Evolutionary conservation across 163 green algal species (phyloP), one percentile per base, ranked within the genome.

Genomic region (Botryococcus braunii): DNA sequence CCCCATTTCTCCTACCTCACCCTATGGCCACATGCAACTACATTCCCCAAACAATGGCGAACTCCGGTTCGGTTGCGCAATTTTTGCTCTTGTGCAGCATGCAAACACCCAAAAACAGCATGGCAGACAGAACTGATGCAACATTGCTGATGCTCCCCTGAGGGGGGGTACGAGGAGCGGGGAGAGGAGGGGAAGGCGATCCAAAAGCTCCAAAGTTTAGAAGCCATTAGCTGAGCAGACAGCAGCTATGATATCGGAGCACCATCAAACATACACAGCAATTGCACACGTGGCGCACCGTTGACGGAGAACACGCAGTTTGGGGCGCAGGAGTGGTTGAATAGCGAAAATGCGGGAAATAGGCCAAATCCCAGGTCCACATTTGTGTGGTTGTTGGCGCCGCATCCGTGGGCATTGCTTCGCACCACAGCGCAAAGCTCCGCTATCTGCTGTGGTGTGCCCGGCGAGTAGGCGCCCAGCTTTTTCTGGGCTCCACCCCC

Each of bases 251-350:
- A n/a, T n/a, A n/a, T n/a, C n/a, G n/a, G n/a, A n/a, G n/a, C n/a
- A n/a, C n/a, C n/a, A n/a, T n/a, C n/a, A n/a, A n/a, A n/a, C n/a
- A n/a, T n/a, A n/a, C n/a, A n/a, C n/a, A n/a, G n/a, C n/a, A n/a
- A n/a, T 60, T 60, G 11, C 4, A n/a, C 35, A 21, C 8, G 5
- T 2, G 5, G 59, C 36, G 59, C 27, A 61, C 66, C 66, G 56
- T 2, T n/a, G 5, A 31, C 27, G 29, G 43, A 31, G 11, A 59
- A 72, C 40, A 52, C 34, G 56, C 66, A 72, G 56, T 72, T 77
- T 39, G 71, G 71, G 3, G n/a, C 37, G 71, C 71, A 77, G 38
- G 65, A 73, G 59, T 77, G 71, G 39, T 77, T 77, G 48, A 77
- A 62, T 60, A 73, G 70, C 29, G 65, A 73, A 31, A 77, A 40